Base-by-base conservation (phyloP, 1,284 basidiomycete species). In the Microbotryum silenes-acaulis region DNA sequence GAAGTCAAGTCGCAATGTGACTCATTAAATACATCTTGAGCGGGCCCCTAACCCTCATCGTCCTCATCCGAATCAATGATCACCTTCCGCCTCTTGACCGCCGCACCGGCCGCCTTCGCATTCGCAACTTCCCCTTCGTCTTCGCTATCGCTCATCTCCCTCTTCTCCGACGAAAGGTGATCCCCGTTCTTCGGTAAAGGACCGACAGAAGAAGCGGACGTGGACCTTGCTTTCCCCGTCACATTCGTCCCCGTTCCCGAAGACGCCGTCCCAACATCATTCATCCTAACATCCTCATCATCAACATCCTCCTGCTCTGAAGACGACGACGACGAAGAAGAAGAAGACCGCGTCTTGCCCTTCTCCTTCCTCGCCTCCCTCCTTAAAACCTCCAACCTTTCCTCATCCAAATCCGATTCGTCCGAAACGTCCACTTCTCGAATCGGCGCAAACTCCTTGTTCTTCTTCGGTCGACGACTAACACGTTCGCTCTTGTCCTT, bases 31-130 rank as follows among this genome's bases (percentile, higher is more conserved):
- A 16, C 37, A 42, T 10, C 37, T 10, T 18, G 4, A 42, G 37
- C 16, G 12, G 2, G 31, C 16, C 37, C 16, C 3, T 6, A 42
- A 42, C 10, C 37, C 37, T 16, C 37, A 42, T 42, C 37, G 16
- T 69, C 65, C 1, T 65, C 63, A 49, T 70, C 68, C 20, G 66
- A 68, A 20, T 70, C 68, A 9, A 61, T 20, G 3, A 70, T 42
- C 1, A 68, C 55, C 33, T 66, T 49, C 46, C 64, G 54, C 59
- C 65, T 65, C 57, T 65, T 68, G 29, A 56, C 60, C 46, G 63
- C 62, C 31, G 58, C 51, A 2, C 46, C 46, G 3, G 44, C 48
- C 1, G n/a, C 37, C 4, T 21, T 53, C 5, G 47, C 62, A 2
- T 44, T 27, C n/a, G 56, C 60, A 8, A 56, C 60, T 8, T 51